phyloP scores from a whole-genome alignment of 2,329 filamentous ascomycete genomes.

The Epichloe gansuensis region DNA sequence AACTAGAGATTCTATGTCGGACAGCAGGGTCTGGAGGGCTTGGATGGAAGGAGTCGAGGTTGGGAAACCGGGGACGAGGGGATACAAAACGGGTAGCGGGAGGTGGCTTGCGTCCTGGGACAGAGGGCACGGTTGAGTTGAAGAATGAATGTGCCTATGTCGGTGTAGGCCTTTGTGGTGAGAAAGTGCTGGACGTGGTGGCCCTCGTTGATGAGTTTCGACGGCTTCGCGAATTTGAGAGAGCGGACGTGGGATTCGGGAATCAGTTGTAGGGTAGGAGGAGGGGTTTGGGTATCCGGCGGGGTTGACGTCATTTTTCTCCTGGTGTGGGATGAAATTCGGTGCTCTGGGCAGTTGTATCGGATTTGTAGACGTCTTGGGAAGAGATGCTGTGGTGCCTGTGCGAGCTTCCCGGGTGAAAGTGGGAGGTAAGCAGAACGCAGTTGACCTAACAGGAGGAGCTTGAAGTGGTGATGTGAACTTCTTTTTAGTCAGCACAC shows the following conservation, averaged over 20 bases:
- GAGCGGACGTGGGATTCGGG: conserved; percentile 30
- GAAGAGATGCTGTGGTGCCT: neutral
- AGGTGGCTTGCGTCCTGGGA: conserved; percentile 43
- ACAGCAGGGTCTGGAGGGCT: conserved; percentile 54
- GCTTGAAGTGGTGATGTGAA: neutral
- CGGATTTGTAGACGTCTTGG: neutral
- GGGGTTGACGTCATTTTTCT: neutral
- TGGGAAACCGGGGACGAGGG: conserved; percentile 26
- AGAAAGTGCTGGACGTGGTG: conserved; percentile 74
- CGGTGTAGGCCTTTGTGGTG: conserved; percentile 67
- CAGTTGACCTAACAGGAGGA: too few relatives aligned
- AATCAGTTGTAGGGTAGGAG: conserved; percentile 32
- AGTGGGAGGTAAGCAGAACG: neutral
- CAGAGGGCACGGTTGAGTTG: conserved; percentile 85
- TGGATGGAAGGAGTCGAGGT: conserved; percentile 41
- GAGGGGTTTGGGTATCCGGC: conserved; percentile 9
- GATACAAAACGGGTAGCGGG: conserved; percentile 27
- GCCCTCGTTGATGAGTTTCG: conserved; percentile 75
- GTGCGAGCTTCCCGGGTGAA: neutral
- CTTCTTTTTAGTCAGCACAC: conserved; percentile 2
- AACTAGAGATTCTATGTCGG: conserved; percentile 52
- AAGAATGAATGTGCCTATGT: conserved; percentile 76
- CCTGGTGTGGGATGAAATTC: neutral
- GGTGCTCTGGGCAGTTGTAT: neutral
- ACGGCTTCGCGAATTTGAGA: conserved; percentile 49